Evolutionary conservation across 169 alveolate genomes (phyloP), one percentile per base, ranked within the genome.

Genomic region (Perkinsus olseni): DNA sequence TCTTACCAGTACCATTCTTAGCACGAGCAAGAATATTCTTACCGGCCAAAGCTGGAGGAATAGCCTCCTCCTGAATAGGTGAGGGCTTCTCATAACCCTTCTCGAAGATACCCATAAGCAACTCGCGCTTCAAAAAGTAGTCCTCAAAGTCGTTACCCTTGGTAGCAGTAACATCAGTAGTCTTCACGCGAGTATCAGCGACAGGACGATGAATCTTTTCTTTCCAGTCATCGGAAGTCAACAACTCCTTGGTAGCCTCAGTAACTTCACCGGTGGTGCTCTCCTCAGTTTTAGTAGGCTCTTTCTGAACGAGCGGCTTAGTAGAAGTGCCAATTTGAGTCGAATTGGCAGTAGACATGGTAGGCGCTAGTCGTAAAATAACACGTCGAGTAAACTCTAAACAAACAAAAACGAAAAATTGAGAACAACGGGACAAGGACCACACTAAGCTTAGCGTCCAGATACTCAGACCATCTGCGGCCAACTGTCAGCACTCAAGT

Each of bases 1-100:
- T 99, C 95, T 99, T 99, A 37, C 99, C 99, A 50, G 99, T 99
- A 21, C 99, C 99, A 74, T 99, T 99, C 95, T 99, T 99, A 21
- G 99, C 99, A 92, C 99, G 98, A 28, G 99, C 99, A 37, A 99
- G 97, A 92, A 99, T 97, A 95, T 98, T 97, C 91, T 97, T 98
- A 94, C 99, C 99, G 38, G 99, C 98, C 91, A 99, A 96, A 28
- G 99, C 99, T 34, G 98, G 98, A 13, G 99, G 99, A 38, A 99
- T 98, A 90, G 99, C 97, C 95, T 98, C 99, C 94, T 99, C 99
- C 96, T 99, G 99, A 91, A 99, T 98, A 28, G 99, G 99, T 38
- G 99, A 98, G 28, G 99, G 99, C 93, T 97, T 97, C 94, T 99
- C 99, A 94, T 96, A 99, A 36, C 99, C 99, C 96, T 98, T 98